These are phyloP conservation scores for Orbilia oligospora DNA, from an alignment of 2,329 filamentous ascomycete species.

Conservation along the genomic window DNA sequence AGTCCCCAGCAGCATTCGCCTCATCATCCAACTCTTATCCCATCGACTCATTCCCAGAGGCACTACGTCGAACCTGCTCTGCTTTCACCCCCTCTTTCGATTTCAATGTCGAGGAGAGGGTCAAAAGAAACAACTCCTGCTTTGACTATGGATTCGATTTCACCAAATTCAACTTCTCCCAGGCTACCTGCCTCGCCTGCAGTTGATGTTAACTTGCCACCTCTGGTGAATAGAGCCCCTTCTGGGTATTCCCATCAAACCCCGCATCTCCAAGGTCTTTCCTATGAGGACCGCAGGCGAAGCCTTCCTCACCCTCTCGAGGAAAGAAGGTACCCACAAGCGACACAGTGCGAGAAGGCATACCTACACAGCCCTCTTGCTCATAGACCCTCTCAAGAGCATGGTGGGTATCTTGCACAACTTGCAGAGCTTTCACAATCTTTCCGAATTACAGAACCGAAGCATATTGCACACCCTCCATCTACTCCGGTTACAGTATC, in stretches of 20 bases:
- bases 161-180: conserved; percentile 75
- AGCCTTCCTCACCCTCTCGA: conserved; percentile 59
- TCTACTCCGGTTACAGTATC: conserved; percentile 37
- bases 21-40: conserved; percentile 60
- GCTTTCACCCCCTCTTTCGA: conserved; percentile 76
- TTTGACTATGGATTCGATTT: conserved; percentile 78
- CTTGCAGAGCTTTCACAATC: conserved; percentile 56
- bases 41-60: conserved; percentile 63
- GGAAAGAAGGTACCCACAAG: conserved; percentile 51
- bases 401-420: conserved; percentile 58
- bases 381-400: conserved; percentile 56
- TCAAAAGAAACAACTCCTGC: conserved; percentile 76
- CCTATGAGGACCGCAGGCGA: conserved; percentile 56
- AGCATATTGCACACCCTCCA: conserved; percentile 38
- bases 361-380: conserved; percentile 23
- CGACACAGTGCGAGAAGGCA: conserved; percentile 33
- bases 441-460: conserved; percentile 47
- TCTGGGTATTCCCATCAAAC: conserved; percentile 60
- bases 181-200: conserved; percentile 66
- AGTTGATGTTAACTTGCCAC: conserved; percentile 62
- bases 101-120: conserved; percentile 74
- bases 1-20: conserved; percentile 63
- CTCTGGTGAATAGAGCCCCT: conserved; percentile 57
- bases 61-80: conserved; percentile 68
- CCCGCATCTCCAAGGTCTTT: conserved; percentile 35